These are phyloP conservation scores for Penicillium sp. DNA, from an alignment of 2,329 filamentous ascomycete species.

Conservation along the genomic window DNA sequence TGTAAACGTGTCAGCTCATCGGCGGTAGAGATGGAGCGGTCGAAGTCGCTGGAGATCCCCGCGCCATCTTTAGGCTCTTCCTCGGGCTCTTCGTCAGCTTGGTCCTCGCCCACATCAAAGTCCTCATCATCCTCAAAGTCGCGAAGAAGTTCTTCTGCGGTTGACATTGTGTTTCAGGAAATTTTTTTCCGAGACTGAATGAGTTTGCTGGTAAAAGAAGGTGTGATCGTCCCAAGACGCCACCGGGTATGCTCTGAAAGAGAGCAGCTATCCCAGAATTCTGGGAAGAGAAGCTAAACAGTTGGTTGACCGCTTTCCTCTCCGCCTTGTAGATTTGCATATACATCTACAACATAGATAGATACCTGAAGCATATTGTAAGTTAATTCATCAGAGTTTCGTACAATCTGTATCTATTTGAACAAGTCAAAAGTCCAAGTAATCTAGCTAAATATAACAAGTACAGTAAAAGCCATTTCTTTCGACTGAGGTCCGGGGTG, in stretches of 20 bases:
- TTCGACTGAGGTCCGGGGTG: background rate
- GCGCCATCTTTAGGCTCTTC: slow-evolving; percentile 62
- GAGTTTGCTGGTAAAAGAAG: background rate
- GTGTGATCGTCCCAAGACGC: background rate
- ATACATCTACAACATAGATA: no score
- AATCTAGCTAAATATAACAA: no score
- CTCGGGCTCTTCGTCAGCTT: slow-evolving; percentile 60
- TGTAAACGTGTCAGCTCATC: slow-evolving; percentile 90
- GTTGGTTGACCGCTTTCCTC: background rate
- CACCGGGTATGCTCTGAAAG: background rate
- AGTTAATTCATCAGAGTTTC: no score
- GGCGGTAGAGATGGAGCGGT: slow-evolving; percentile 90
- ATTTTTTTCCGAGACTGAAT: background rate
- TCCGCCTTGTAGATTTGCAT: background rate
- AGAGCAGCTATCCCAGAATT: slow-evolving; percentile 5
- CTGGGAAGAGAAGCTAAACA: background rate
- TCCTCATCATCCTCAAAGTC: slow-evolving; percentile 80
- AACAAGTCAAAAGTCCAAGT: no score
- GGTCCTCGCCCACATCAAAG: slow-evolving; percentile 66
- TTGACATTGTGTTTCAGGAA: slow-evolving; percentile 64
- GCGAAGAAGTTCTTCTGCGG: slow-evolving; percentile 87
- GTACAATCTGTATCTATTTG: no score
- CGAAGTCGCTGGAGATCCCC: slow-evolving; percentile 72
- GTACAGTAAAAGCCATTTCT: no score
- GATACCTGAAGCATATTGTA: no score